Evolutionary conservation across 2,329 filamentous ascomycete species (phyloP).

Genomic region (Calonectria honghensis): DNA sequence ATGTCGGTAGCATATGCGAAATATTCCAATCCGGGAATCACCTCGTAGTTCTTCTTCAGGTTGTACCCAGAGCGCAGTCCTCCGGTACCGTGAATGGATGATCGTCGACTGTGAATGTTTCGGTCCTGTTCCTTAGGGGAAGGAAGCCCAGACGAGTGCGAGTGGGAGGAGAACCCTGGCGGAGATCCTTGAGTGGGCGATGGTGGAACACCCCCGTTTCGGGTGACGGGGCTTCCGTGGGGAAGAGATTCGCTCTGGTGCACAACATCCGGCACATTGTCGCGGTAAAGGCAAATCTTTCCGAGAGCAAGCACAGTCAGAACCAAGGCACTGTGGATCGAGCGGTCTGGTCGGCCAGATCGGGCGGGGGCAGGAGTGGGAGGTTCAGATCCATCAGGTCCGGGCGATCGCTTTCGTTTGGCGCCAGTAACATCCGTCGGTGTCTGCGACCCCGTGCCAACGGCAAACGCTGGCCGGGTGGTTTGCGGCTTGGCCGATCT

Average conservation of each 20-base stretch:
- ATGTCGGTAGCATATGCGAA: conserved; percentile 92
- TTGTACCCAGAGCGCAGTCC: conserved; percentile 55
- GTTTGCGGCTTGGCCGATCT: conserved; percentile 55
- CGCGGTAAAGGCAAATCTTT: conserved; percentile 81
- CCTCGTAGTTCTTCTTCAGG: conserved; percentile 81
- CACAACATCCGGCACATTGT: conserved; percentile 75
- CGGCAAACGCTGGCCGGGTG: conserved; percentile 59
- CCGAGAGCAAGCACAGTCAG: conserved; percentile 90
- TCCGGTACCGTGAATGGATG: conserved; percentile 68
- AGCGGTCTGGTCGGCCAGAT: conserved; percentile 74
- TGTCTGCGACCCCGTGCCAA: conserved; percentile 53
- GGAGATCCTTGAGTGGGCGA: conserved; percentile 76
- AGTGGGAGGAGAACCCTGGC: conserved; percentile 65
- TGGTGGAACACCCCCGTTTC: conserved; percentile 69
- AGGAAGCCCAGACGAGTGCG: conserved; percentile 69
- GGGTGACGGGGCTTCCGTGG: conserved; percentile 62
- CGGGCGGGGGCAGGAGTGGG: conserved; percentile 60
- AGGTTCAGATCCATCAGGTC: conserved; percentile 59
- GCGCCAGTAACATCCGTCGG: conserved; percentile 57
- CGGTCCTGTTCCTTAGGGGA: conserved; percentile 73
- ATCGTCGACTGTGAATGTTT: conserved; percentile 67
- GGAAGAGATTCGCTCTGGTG: conserved; percentile 56
- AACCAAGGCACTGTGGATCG: conserved; percentile 87
- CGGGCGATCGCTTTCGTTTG: conserved; percentile 76
- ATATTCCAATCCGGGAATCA: conserved; percentile 92